Evolutionary conservation across 2,329 filamentous ascomycete species (phyloP), one percentile per base, ranked within the genome.

Genomic region (Aspergillus sp.): DNA sequence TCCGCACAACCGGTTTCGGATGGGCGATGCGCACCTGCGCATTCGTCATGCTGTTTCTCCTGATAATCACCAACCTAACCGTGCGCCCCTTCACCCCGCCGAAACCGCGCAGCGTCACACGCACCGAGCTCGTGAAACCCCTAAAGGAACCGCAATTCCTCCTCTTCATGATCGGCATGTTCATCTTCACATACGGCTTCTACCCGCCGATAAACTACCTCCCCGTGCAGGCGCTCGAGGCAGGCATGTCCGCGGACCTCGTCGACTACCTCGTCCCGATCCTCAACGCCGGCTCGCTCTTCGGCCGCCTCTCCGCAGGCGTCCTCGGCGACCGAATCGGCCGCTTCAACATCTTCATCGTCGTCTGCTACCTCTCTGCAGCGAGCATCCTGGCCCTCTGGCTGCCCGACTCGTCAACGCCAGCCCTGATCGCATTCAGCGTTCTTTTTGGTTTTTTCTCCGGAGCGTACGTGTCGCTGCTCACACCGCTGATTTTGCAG

Each of bases 401-500:
- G 63, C 54, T 71, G 17, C 65, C 62, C 2, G 81, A 76, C 25
- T 74, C 75, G 1, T 78, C 78, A 43, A 83, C 85, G 7, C 82
- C 83, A 0, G 81, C 84, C 1, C 85, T 88, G 59, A 81, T 91
- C 52, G 81, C 85, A 43, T 91, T 89, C 71, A 81, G 83, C 8
- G 78, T 82, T 22, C 75, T 90, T 13, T 91, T 89, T 64, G 89
- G 89, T 11, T 89, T 91, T 72, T 82, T 82, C 5, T 87, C 85
- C 0, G 89, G 89, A 8, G 84, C 84, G 7, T 89, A 87, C 68
- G 83, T 89, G 46, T 83, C 84, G 0, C 76, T 91, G 22, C 79
- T 80, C 0, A 85, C 89, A 0, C 82, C 88, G 0, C 77, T 89
- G 28, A 55, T 70, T 2, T 80, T 91, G 30, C 87, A 91, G 68